phyloP scores from a whole-genome alignment of 2,329 filamentous ascomycete species.

The Fusarium beomiforme region DNA sequence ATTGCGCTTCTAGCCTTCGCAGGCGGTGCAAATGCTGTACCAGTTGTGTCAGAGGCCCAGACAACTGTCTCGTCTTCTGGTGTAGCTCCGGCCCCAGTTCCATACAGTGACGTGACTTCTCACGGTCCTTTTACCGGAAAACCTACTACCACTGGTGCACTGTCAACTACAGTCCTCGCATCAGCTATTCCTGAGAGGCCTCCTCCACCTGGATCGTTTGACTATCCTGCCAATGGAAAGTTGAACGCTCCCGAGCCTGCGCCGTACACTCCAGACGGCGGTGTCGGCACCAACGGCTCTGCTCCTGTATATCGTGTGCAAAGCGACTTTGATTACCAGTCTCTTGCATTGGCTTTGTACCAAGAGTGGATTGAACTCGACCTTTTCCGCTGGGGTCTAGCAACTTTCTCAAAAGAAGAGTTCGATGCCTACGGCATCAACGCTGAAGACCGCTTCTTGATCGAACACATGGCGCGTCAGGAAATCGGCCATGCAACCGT shows the following conservation, averaged over 20 bases:
- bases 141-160: conserved; percentile 74
- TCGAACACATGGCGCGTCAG: conserved; percentile 81
- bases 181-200: conserved; percentile 67
- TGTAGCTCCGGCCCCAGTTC: conserved; percentile 42
- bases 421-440: conserved; percentile 75
- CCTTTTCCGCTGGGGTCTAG: conserved; percentile 80
- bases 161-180: conserved; percentile 66
- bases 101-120: conserved; percentile 66
- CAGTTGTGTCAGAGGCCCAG: conserved; percentile 48
- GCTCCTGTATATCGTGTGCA: conserved; percentile 79
- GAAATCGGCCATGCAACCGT: conserved; percentile 82
- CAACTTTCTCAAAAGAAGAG: conserved; percentile 73
- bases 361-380: conserved; percentile 89
- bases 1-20: conserved; percentile 24
- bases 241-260: conserved; percentile 75
- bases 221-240: conserved; percentile 76
- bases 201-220: conserved; percentile 68
- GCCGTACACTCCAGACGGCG: conserved; percentile 77
- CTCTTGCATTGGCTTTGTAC: conserved; percentile 77
- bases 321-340: conserved; percentile 86
- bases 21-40: conserved; percentile 42
- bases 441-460: conserved; percentile 74
- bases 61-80: conserved; percentile 49
- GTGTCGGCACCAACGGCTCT: conserved; percentile 80
- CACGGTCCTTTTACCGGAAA: conserved; percentile 76